Base-by-base conservation (phyloP, 2,329 filamentous ascomycete genomes). In the Diaporthe destruens region DNA sequence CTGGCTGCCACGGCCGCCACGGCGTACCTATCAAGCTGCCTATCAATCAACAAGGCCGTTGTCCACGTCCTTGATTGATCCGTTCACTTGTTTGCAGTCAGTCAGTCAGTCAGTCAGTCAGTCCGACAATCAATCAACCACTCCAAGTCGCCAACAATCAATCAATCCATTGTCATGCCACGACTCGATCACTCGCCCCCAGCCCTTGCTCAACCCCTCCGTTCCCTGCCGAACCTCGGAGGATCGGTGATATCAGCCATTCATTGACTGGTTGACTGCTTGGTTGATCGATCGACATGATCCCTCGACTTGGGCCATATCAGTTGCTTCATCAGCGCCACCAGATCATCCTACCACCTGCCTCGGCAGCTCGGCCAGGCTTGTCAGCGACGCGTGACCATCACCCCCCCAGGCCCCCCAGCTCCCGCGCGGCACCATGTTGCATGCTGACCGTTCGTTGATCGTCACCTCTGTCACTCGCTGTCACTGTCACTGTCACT, bases 11-110 rank as follows among this genome's bases (percentile, higher is more conserved):
- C 18, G 39, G 36, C 36, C 11, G 36, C 36, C 36, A 39, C 4
- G 36, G 39, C 39, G 14, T 42, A 18, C 39, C 59, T 63, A 63
- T 63, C 61, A 51, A 53, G 29, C 47, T 42, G 6, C 39, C 59
- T 63, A 63, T 63, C 61, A 51, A 53, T 53, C 47, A 29, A 66
- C 61, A 66, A 53, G 61, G 61, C 61, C 61, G 14, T 66, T 66
- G 20, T 39, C 18, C 49, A n/a, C 59, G 42, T 29, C 59, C 29
- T 65, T 65, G 59, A 65, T 65, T 65, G 42, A 49, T 11, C 59
- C 59, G 61, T 53, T 51, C 59, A n/a, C 9, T 36, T 44, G 6
- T 49, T 63, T 18, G 32, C 55, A 25, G n/a, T 42, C 55, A 25
- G 11, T 39, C 36, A 39, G 14, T 51, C 44, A 51, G 11, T 36